These are phyloP conservation scores for Chaetothyriales sp. DNA, from an alignment of 2,329 filamentous ascomycete genomes.

Conservation along the genomic window DNA sequence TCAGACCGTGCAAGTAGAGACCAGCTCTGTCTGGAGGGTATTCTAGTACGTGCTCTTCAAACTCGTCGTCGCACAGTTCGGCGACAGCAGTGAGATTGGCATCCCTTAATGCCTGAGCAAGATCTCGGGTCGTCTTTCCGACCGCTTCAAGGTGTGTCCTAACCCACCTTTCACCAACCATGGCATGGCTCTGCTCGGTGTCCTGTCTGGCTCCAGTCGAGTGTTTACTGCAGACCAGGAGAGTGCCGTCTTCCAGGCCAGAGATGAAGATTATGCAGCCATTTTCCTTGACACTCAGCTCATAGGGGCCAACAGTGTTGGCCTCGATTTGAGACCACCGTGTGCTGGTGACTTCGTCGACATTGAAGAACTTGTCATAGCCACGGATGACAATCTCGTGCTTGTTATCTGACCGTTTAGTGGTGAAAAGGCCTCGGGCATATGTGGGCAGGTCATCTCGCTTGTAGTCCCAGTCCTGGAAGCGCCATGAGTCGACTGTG, in stretches of 20 bases:
- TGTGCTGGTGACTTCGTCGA: constrained; percentile 65
- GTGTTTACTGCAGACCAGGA: constrained; percentile 98
- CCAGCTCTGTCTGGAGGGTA: constrained; percentile 73
- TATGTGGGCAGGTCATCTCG: constrained; percentile 72
- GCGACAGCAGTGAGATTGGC: constrained; percentile 91
- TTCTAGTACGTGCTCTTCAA: constrained; percentile 91
- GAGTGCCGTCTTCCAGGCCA: constrained; percentile 71
- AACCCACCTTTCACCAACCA: constrained; percentile 66
- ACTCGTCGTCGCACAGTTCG: constrained; percentile 87
- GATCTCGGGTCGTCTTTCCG: constrained; percentile 62
- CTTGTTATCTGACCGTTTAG: constrained; percentile 45
- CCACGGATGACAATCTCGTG: constrained; percentile 73
- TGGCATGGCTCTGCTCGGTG: constrained; percentile 61
- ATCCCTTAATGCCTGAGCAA: constrained; percentile 57
- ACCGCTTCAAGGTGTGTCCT: constrained; percentile 62
- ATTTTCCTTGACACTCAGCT: constrained; percentile 94
- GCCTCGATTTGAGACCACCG: constrained; percentile 64
- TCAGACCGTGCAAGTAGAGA: constrained; percentile 89
- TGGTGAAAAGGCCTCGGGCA: constrained; percentile 88
- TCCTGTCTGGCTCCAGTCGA: constrained; percentile 73
- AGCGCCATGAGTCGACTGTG: constrained; percentile 75
- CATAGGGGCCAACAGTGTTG: constrained; percentile 74
- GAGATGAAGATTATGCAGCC: constrained; percentile 99
- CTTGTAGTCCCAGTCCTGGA: constrained; percentile 96
- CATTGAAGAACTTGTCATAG: constrained; percentile 99